Evolutionary conservation across 148 eudicot species (phyloP).

Genomic region (Fallopia convolvulus): DNA sequence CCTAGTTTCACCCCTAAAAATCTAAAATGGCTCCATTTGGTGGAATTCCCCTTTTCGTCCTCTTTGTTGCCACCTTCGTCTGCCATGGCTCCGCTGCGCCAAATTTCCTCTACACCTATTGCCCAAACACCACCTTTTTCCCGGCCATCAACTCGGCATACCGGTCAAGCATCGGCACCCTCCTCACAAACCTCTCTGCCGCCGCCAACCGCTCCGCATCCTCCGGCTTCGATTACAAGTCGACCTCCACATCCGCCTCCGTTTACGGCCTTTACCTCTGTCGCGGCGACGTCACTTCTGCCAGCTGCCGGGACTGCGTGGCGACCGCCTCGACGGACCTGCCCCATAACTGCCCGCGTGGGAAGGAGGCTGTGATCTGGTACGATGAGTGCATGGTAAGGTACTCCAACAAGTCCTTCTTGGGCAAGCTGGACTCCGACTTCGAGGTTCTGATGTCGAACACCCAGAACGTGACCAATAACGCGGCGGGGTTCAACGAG

Average conservation of each 20-base stretch:
- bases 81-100: constrained; percentile 14
- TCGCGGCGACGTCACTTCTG: constrained; percentile 24
- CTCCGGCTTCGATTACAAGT: constrained; percentile 10
- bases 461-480: not conserved
- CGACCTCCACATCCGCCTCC: not conserved
- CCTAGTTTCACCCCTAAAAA: not conserved
- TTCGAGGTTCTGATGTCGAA: not conserved
- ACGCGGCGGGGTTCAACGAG: constrained; percentile 14
- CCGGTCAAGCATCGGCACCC: constrained; percentile 27
- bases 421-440: not conserved
- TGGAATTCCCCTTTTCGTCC: not conserved
- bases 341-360: constrained; percentile 16
- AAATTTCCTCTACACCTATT: not conserved
- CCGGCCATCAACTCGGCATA: constrained; percentile 18
- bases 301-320: constrained; percentile 23
- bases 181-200: constrained; percentile 31
- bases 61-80: not conserved
- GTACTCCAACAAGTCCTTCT: constrained; percentile 19
- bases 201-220: constrained; percentile 24
- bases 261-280: constrained; percentile 28
- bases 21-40: not conserved
- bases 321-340: constrained; percentile 16
- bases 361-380: constrained; percentile 2
- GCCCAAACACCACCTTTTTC: constrained; percentile 22
- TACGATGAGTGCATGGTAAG: constrained; percentile 9